Conservation (phyloP, 805 yeast genomes). For the Pichia nanzhaoensis region DNA sequence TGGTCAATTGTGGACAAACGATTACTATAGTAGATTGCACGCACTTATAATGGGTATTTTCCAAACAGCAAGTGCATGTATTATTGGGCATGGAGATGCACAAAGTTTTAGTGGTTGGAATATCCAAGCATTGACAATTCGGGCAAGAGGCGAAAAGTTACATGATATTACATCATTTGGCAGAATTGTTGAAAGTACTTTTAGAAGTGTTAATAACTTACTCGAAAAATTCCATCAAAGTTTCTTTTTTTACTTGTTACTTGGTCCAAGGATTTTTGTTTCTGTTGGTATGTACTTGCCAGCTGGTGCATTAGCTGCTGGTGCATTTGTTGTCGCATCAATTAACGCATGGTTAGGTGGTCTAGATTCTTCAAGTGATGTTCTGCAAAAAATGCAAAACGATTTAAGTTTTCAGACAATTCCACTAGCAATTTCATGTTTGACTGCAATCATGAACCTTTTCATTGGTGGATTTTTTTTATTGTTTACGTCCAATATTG, state of each 20-base stretch:
- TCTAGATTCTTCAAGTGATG: slow-evolving; percentile 23
- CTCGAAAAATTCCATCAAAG: slow-evolving; percentile 96
- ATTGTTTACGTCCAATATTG: slow-evolving; percentile 9
- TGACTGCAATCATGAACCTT: slow-evolving; percentile 21
- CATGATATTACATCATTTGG: slow-evolving; percentile 88
- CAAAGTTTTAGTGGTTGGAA: slow-evolving; percentile 97
- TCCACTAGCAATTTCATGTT: slow-evolving; percentile 26
- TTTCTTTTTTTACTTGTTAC: slow-evolving; percentile 81
- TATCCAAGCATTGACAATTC: slow-evolving; percentile 79
- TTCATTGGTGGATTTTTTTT: background rate
- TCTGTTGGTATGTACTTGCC: slow-evolving; percentile 94
- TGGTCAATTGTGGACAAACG: slow-evolving; percentile 38
- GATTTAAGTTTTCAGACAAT: slow-evolving; percentile 19
- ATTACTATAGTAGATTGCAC: slow-evolving; percentile 49
- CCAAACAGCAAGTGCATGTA: slow-evolving; percentile 65
- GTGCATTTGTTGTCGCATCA: slow-evolving; percentile 63
- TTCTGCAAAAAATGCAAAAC: background rate
- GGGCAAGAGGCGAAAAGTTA: slow-evolving; percentile 49
- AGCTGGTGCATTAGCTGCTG: slow-evolving; percentile 66
- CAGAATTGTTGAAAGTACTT: slow-evolving; percentile 77
- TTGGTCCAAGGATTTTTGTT: slow-evolving; percentile 75
- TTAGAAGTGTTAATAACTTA: slow-evolving; percentile 84
- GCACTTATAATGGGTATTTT: slow-evolving; percentile 61
- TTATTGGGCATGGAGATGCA: slow-evolving; percentile 50
- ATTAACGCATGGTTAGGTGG: slow-evolving; percentile 47